Evolutionary conservation across 2,329 filamentous ascomycete genomes (phyloP), one percentile per base, ranked within the genome.

Genomic region (Lecanicillium sp.): DNA sequence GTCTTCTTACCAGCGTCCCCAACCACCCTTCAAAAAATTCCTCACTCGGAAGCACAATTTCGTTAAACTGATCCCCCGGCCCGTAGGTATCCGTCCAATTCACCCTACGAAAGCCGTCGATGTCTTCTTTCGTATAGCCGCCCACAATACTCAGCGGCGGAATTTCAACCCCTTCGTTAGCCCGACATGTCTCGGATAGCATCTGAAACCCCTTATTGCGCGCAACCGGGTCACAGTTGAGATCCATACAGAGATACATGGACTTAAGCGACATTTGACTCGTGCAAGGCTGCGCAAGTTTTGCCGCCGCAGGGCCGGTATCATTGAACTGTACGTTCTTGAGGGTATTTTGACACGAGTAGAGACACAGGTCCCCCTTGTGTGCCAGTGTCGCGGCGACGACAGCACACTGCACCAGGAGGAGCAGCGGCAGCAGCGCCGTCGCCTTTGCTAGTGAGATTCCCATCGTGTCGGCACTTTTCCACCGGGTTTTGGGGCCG

Each of bases 151-250:
- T 51, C 15, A 59, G 55, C 0, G 59, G 45, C 17, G 63, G 63
- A 18, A 67, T 50, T 15, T 54, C 32, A 1, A 44, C 38, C 14
- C 46, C 44, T 8, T 44, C 43, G 22, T 25, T 25, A 8, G 42
- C 38, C 11, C 41, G 37, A 43, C 65, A 69, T 5, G 59, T 65
- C 16, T 51, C 40, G 39, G 65, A 64, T 35, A 64, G 43, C 8
- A 41, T 41, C 2, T 16, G 32, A 11, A 63, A 33, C 0, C 54
- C 57, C 0, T 29, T 45, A 2, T 43, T 42, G 8, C 50, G 43
- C 3, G 54, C 51, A 1, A 44, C 49, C 3, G 43, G 42, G 20
- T 45, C 45, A 43, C 65, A 68, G 47, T 63, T 58, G 3, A 56
- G 45, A 4, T 51, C 44, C 9, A 61, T 32, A 28, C 66, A 70